A percentile compares a stretch with the other conserved stretches of the same genome.
These are phyloP conservation scores for Suhomyces panamericanus DNA, from an alignment of 1,139 yeast genomes.

Conservation along the genomic window DNA sequence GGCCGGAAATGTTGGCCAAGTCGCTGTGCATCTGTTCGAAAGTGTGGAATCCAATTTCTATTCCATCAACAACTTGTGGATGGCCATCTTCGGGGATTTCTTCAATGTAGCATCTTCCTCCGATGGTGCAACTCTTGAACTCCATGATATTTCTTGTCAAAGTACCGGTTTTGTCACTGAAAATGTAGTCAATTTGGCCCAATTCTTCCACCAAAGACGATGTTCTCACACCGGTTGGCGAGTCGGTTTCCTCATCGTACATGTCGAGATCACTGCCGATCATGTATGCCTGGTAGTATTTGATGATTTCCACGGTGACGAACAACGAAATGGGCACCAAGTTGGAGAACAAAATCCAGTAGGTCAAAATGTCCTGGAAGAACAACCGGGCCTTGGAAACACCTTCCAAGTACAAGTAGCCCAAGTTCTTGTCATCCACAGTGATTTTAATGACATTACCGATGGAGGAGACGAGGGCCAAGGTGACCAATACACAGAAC, in stretches of 20 bases:
- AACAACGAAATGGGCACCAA: conserved; percentile 93
- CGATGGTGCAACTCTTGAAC: conserved; percentile 90
- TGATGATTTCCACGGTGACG: conserved; percentile 93
- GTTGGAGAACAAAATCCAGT: conserved; percentile 94
- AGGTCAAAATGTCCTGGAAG: conserved; percentile 84
- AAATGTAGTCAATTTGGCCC: conserved; percentile 93
- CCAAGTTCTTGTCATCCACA: conserved; percentile 51
- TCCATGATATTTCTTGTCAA: conserved; percentile 95
- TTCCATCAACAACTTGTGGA: conserved; percentile 70
- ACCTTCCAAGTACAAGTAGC: conserved; percentile 70
- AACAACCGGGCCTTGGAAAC: conserved; percentile 70
- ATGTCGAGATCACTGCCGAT: conserved; percentile 92
- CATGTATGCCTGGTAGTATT: conserved; percentile 91
- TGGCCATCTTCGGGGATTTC: conserved; percentile 90
- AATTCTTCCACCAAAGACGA: conserved; percentile 94
- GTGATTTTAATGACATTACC: conserved; percentile 82
- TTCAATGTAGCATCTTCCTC: conserved; percentile 85
- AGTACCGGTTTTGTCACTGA: conserved; percentile 96
- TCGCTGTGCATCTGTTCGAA: conserved; percentile 64
- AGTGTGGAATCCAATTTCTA: conserved; percentile 77
- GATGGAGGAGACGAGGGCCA: conserved; percentile 76
- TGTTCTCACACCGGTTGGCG: conserved; percentile 93
- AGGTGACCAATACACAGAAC: conserved; percentile 72
- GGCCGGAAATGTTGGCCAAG: conserved; percentile 39
- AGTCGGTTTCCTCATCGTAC: conserved; percentile 83